Base-by-base conservation (phyloP, 2,329 filamentous ascomycete species). In the Teratosphaeria pseudoeucalypti region DNA sequence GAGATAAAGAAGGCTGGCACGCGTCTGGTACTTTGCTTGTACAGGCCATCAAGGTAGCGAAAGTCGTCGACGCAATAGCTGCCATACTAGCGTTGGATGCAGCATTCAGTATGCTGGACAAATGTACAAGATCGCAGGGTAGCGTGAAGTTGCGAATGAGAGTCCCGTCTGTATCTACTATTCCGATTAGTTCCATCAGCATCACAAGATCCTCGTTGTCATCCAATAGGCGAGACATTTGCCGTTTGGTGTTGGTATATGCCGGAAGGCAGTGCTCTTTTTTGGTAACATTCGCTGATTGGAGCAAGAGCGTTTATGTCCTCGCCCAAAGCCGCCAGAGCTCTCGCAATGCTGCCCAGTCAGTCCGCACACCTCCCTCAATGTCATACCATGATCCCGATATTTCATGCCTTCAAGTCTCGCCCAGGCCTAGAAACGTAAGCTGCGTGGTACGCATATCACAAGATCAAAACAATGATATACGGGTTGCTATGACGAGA, bases 41-140 rank as follows among this genome's bases (percentile, higher is more conserved):
- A 6, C 56, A n/a, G 7, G 23, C 37, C 16, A 34, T 37, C 26
- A 59, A 27, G 16, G 58, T 53, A 16, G 54, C n/a, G 37, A 59
- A 26, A 26, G 54, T 52, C 26, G 56, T 7, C 11, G 56, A 26
- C 10, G 27, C 56, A 3, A 3, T 43, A 14, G 58, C 53, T 34
- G 54, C 54, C 54, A 59, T 56, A 19, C 54, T 56, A 14, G 53
- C 52, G 54, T 23, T 34, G 34, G 34, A 59, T 6, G 39, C 43
- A 7, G 43, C 16, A n/a, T 47, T 47, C 3, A 47, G n/a, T n/a
- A 47, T 47, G 43, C 19, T 19, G 7, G 43, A 47, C 16, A 39
- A 10, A 39, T 23, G 3, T 39, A 39, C 2, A 3, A 14, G 2
- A 14, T 39, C 34, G 34, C 7, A 39, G 9, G 3, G 16, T 39